Evolutionary conservation across 768 basidiomycete genomes (phyloP).

Genomic region (Tricholoma flavovirens): DNA sequence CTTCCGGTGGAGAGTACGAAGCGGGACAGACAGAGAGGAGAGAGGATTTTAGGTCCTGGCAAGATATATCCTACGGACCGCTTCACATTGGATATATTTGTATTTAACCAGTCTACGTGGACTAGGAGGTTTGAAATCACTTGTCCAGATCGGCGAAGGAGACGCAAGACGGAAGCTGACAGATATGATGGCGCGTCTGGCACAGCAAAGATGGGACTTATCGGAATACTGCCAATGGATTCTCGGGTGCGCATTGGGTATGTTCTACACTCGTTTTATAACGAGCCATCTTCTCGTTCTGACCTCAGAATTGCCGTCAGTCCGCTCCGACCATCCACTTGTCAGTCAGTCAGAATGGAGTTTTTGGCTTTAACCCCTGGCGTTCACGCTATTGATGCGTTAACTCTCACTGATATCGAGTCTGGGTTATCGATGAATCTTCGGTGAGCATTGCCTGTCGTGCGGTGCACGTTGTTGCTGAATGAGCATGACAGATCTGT

Average conservation of each 20-base stretch:
- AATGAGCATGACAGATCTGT: constrained; percentile 46
- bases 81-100: constrained; percentile 83
- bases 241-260: constrained; percentile 78
- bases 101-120: constrained; percentile 77
- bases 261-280: constrained; percentile 23
- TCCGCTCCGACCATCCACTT: constrained; percentile 73
- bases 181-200: constrained; percentile 17
- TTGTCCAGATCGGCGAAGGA: constrained; percentile 50
- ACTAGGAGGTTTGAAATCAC: constrained; percentile 73
- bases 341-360: constrained; percentile 83
- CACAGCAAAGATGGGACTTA: constrained; percentile 35
- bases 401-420: constrained; percentile 72
- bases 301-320: constrained; percentile 29
- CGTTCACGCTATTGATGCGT: constrained; percentile 66
- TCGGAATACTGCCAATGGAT: constrained; percentile 71
- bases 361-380: constrained; percentile 79
- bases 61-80: constrained; percentile 68
- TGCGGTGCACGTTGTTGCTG: constrained; percentile 1
- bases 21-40: constrained; percentile 13
- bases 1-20: constrained; percentile 23
- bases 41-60: constrained; percentile 24
- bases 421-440: constrained; percentile 69
- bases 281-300: neutral
- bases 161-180: constrained; percentile 34
- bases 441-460: constrained; percentile 39